Base-by-base conservation (phyloP, 495 filamentous ascomycete species). In the Aspergillus bridgeri region DNA sequence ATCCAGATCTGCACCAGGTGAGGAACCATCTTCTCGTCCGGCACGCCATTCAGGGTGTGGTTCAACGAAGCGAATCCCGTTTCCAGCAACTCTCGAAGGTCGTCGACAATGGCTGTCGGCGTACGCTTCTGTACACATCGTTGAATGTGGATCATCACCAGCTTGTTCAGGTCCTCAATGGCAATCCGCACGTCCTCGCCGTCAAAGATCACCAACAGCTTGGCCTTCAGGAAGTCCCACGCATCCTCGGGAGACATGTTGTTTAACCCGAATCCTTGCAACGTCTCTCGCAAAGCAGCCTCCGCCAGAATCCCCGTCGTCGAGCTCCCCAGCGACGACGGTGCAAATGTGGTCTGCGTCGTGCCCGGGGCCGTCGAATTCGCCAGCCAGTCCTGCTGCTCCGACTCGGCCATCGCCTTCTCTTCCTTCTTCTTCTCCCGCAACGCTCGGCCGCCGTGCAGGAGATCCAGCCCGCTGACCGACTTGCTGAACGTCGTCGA, bases 1-100 rank as follows among this genome's bases (percentile, higher is more conserved):
- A 93, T 83, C 95, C 95, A 99, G 63, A 96, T 84, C 63, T 96
- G 91, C 6, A 96, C 92, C 2, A 99, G 80, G 61, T 89, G 82
- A 0, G 90, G 89, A 23, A 96, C 89, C 13, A 96, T 75, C 50
- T 85, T 83, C 44, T 96, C 92, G 61, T 98, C 92, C 0, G 89
- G 81, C 0, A 90, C 81, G 7, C 83, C 85, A 5, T 84, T 78
- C 17, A 98, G 74, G 0, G 88, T 89, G 56, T 92, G 87, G 59
- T 96, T 92, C n/a, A 98, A 79, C 5, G 86, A 88, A 11, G 81
- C 75, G 69, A 98, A 98, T 1, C 95, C 95, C 0, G 89, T 90
- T 3, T 85, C 74, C 0, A 96, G 79, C 6, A 96, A 75, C 57
- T 93, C 90, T 20, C 87, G 78, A 15, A 97, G 73, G 60, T 97